phyloP scores from a whole-genome alignment of 1,284 basidiomycete genomes.

The Boletus mariae region DNA sequence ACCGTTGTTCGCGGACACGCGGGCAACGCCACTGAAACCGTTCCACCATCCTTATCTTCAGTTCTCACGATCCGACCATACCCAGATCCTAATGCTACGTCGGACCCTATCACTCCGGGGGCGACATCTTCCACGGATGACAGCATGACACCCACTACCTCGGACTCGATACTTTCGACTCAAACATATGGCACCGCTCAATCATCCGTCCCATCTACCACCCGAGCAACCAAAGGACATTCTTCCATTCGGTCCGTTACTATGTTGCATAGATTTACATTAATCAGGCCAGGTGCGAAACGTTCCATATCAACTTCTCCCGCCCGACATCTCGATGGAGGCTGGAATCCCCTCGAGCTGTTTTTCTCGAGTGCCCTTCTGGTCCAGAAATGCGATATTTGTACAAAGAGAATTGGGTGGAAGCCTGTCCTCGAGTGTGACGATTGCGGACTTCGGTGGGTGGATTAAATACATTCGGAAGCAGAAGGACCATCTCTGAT shows the following conservation, averaged over 20 bases:
- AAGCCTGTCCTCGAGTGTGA: slow-evolving; percentile 85
- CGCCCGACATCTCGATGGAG: slow-evolving; percentile 33
- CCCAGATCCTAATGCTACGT: slow-evolving; percentile 44
- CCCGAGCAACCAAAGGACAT: slow-evolving; percentile 69
- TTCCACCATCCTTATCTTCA: slow-evolving; percentile 63
- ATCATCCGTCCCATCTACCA: slow-evolving; percentile 51
- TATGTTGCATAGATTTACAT: slow-evolving; percentile 79
- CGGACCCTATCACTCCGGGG: slow-evolving; percentile 33
- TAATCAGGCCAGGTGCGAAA: slow-evolving; percentile 74
- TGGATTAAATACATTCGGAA: slow-evolving; percentile 17
- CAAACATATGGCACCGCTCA: slow-evolving; percentile 68
- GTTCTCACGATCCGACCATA: slow-evolving; percentile 66
- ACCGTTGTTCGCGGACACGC: slow-evolving; percentile 54
- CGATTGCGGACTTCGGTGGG: slow-evolving; percentile 54
- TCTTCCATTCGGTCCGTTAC: slow-evolving; percentile 56
- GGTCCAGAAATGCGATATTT: slow-evolving; percentile 77
- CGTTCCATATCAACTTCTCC: slow-evolving; percentile 34
- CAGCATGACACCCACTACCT: slow-evolving; percentile 23
- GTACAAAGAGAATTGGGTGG: slow-evolving; percentile 77
- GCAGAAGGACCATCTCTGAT: slow-evolving; percentile 6
- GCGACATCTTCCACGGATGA: slow-evolving; percentile 30
- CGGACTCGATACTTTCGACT: slow-evolving; percentile 53
- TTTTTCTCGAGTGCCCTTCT: slow-evolving; percentile 68
- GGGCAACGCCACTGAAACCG: slow-evolving; percentile 38
- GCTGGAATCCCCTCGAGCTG: slow-evolving; percentile 75